A percentile compares a stretch with the other conserved stretches of the same genome.
These are phyloP conservation scores for Lachancea dasiensis DNA, from an alignment of 805 yeast species.

Conservation along the genomic window DNA sequence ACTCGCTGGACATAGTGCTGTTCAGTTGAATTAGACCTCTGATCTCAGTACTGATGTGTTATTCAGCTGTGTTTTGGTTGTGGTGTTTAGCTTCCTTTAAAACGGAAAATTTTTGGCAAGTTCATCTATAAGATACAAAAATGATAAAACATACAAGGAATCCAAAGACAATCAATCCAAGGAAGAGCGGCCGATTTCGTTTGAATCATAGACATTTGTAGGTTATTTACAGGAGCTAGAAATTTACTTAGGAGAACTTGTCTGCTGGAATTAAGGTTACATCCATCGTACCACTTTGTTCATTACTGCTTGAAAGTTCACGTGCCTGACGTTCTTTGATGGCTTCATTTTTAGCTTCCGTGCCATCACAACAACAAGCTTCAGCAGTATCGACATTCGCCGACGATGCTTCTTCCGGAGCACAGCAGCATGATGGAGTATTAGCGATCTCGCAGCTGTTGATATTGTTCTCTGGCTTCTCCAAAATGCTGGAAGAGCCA, in stretches of 20 bases:
- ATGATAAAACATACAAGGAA: not conserved
- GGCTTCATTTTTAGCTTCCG: slow-evolving; percentile 16
- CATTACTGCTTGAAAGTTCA: slow-evolving; percentile 24
- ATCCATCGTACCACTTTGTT: slow-evolving; percentile 31
- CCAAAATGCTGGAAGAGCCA: slow-evolving; percentile 1
- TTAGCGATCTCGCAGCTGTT: no score
- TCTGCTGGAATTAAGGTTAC: slow-evolving; percentile 28
- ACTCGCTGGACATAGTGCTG: slow-evolving; percentile 12
- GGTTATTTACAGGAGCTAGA: no score
- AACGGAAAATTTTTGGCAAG: slow-evolving; percentile 2
- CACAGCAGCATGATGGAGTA: slow-evolving; percentile 8
- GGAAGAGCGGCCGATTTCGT: not conserved
- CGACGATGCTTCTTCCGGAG: slow-evolving; percentile 5
- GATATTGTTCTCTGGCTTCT: not conserved
- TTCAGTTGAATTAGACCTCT: no score
- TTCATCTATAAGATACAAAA: not conserved
- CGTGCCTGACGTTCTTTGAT: slow-evolving; percentile 21
- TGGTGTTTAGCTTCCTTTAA: not conserved
- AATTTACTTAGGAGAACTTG: slow-evolving; percentile 14
- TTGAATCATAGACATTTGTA: no score
- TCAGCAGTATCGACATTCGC: slow-evolving; percentile 3
- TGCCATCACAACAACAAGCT: slow-evolving; percentile 11
- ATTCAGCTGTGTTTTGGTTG: no score
- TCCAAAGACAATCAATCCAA: no score
- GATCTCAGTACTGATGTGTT: no score